Evolutionary conservation across 2,329 filamentous ascomycete species (phyloP), one percentile per base, ranked within the genome.

Genomic region (Penicillium sp.): DNA sequence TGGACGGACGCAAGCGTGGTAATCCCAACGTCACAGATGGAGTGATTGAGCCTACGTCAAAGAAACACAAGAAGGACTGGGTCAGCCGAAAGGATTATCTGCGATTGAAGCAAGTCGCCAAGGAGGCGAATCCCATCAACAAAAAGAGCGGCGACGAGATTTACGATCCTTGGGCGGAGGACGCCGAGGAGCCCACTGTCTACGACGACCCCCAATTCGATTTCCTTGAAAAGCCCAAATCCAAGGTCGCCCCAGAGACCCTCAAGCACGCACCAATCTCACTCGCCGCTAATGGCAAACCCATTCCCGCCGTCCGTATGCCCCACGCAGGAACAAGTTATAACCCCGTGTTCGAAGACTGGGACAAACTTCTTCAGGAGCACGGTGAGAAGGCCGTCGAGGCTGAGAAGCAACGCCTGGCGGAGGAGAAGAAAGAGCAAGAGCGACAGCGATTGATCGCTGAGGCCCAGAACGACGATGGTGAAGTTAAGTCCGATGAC

Each of bases 291-390:
- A 88, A 78, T 62, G 90, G 90, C 34, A 95, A 91, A 67, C 69
- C 79, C 0, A 76, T 95, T 7, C 86, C 88, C 1, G 84, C 90
- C 3, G 86, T 98, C 0, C 77, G 79, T 52, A 86, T 83, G 62
- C 93, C 93, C 1, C 79, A 83, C 5, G 88, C 85, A 12, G 90
- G 88, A 50, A 88, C 85, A 68, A 95, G 88, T 60, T 98, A 98
- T 74, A 98, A 98, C 66, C 93, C 93, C 0, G 75, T 81, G 5
- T 94, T 94, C 59, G 79, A 82, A 54, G 90, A 95, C 54, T 98
- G 94, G 78, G 85, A 90, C 59, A 77, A 81, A 7, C 80, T 91
- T 12, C 73, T 95, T 39, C 77, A 80, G 18, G 76, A 81, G 37
- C 88, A 94, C 68, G 86, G 88, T 39, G 79, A 84, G 47, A 88